Conservation (phyloP, 202 grass and related monocot genomes). For the Setaria viridis region DNA sequence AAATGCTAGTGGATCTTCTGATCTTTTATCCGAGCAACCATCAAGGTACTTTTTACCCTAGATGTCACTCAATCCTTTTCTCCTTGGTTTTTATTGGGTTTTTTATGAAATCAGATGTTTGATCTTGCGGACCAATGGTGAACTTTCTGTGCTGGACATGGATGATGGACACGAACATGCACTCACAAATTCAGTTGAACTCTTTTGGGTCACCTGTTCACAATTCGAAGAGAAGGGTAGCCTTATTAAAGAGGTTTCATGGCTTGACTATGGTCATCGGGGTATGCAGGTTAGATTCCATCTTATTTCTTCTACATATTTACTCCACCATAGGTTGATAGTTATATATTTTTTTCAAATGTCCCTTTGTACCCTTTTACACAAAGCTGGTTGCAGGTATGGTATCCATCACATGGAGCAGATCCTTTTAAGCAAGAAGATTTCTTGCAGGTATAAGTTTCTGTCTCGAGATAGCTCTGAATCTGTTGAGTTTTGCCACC, state of each 20-base stretch:
- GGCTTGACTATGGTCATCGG: slow-evolving; percentile 97
- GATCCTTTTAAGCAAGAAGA: slow-evolving; percentile 97
- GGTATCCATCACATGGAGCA: slow-evolving; percentile 90
- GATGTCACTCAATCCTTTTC: slow-evolving; percentile 30
- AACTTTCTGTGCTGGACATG: slow-evolving; percentile 95
- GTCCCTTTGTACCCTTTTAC: slow-evolving; percentile 42
- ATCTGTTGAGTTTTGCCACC: slow-evolving; percentile 37
- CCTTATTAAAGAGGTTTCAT: slow-evolving; percentile 99
- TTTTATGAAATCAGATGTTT: slow-evolving; percentile 77
- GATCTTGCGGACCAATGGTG: slow-evolving; percentile 93
- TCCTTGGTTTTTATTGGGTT: slow-evolving; percentile 51
- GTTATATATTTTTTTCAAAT: slow-evolving; percentile 14
- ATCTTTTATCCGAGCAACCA: slow-evolving; percentile 72
- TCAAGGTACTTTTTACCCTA: slow-evolving; percentile 66
- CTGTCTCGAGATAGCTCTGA: slow-evolving; percentile 1
- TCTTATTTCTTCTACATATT: slow-evolving; percentile 25
- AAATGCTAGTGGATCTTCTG: slow-evolving; percentile 53
- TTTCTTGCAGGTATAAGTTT: slow-evolving; percentile 87
- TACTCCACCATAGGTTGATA: not conserved
- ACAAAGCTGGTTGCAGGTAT: slow-evolving; percentile 72
- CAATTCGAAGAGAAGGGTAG: slow-evolving; percentile 88
- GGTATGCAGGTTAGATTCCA: slow-evolving; percentile 89
- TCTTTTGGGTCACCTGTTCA: slow-evolving; percentile 94
- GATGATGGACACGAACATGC: slow-evolving; percentile 92
- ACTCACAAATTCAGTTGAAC: slow-evolving; percentile 91